These are phyloP conservation scores for Saxispiralis lemnorum DNA, from an alignment of 495 filamentous ascomycete genomes.

Conservation along the genomic window DNA sequence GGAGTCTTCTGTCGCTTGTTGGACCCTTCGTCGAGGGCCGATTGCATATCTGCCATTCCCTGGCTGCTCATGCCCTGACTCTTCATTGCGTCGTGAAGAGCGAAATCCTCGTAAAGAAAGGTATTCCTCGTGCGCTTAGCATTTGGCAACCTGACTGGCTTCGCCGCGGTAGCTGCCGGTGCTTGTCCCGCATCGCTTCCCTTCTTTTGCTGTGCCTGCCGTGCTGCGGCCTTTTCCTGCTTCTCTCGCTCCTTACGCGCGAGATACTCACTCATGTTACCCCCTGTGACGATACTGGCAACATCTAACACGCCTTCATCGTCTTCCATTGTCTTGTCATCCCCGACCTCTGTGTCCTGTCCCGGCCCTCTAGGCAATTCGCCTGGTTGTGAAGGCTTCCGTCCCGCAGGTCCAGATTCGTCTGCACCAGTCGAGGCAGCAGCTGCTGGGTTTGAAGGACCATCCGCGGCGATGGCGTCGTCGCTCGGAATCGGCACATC, in stretches of 20 bases:
- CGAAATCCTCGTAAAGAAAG: conserved; percentile 70
- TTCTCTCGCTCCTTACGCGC: conserved; percentile 86
- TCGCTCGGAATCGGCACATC: conserved; percentile 38
- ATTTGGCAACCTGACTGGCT: conserved; percentile 54
- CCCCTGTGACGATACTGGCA: conserved; percentile 77
- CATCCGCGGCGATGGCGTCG: conserved; percentile 28
- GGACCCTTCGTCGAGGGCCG: conserved; percentile 24
- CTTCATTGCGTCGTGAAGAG: conserved; percentile 42
- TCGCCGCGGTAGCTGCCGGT: conserved; percentile 27
- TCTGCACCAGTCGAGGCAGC: conserved; percentile 36
- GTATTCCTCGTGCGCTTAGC: conserved; percentile 54
- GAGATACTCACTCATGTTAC: conserved; percentile 80
- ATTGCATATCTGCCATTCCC: conserved; percentile 21
- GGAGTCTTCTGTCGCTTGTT: conserved; percentile 28
- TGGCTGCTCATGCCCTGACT: conserved; percentile 29
- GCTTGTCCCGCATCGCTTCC: conserved; percentile 22
- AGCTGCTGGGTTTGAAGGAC: conserved; percentile 42
- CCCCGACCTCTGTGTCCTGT: conserved; percentile 32
- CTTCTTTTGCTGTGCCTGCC: conserved; percentile 28
- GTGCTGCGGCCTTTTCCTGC: conserved; percentile 47
- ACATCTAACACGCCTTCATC: conserved; percentile 84
- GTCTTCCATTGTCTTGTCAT: conserved; percentile 35
- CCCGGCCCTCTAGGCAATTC: conserved; percentile 34
- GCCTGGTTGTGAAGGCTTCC: conserved; percentile 21
- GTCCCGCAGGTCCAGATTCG: conserved; percentile 24